These are phyloP conservation scores for Elsinoe necatrix DNA, from an alignment of 2,329 filamentous ascomycete species.

Conservation along the genomic window DNA sequence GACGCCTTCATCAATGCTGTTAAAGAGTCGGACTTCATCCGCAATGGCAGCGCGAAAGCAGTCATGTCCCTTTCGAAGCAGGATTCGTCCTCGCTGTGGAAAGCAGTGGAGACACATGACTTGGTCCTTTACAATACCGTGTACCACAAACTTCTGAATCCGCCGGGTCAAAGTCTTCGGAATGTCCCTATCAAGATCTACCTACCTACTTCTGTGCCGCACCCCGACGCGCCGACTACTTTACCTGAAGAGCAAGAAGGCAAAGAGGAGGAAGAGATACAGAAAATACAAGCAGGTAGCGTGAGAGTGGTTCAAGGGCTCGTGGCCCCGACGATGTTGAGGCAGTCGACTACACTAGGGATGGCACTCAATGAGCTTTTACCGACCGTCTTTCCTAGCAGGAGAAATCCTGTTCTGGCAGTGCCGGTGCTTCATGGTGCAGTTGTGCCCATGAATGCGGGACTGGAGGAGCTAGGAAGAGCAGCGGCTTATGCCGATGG, in stretches of 20 bases:
- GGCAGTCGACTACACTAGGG: conserved; percentile 62
- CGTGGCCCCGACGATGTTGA: conserved; percentile 44
- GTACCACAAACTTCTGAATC: conserved; percentile 66
- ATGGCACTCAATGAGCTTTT: conserved; percentile 66
- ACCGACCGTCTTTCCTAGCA: conserved; percentile 78
- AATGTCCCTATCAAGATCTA: conserved; percentile 87
- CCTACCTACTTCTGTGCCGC: conserved; percentile 50
- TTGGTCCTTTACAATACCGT: conserved; percentile 63
- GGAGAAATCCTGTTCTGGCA: conserved; percentile 73
- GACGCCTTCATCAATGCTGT: conserved; percentile 62
- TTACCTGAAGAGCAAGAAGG: conserved; percentile 21
- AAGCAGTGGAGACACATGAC: conserved; percentile 69
- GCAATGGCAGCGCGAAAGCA: conserved; percentile 78
- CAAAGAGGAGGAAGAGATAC: conserved; percentile 3
- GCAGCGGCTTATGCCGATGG: conserved; percentile 85
- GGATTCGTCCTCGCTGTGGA: conserved; percentile 75
- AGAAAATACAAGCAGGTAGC: conserved; percentile 28
- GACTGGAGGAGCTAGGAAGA: conserved; percentile 72
- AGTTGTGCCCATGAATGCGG: conserved; percentile 68
- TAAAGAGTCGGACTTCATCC: conserved; percentile 75
- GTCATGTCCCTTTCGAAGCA: conserved; percentile 84
- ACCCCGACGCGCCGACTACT: conserved; percentile 28
- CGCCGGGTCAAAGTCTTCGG: conserved; percentile 60
- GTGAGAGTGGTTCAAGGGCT: conserved; percentile 60
- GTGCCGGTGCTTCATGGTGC: conserved; percentile 80